phyloP scores from a whole-genome alignment of 2,329 filamentous ascomycete genomes.

The Paradendryphiella salina region DNA sequence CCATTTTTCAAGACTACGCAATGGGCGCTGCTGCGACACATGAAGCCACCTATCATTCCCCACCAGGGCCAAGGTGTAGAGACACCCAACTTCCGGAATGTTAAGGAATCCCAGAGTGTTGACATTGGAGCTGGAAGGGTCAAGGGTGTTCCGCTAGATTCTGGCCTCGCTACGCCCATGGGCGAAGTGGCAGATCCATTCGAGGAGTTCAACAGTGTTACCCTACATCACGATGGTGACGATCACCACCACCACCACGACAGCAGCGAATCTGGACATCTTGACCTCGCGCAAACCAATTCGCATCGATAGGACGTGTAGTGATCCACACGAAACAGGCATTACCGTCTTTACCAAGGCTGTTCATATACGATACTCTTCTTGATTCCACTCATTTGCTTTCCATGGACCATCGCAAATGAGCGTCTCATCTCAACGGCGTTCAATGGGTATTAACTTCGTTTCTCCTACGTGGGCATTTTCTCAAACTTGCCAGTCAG shows the following conservation, averaged over 20 bases:
- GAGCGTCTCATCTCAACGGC: slow-evolving; percentile 24
- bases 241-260: slow-evolving; percentile 59
- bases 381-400: slow-evolving; percentile 39
- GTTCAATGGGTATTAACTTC: slow-evolving; percentile 20
- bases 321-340: background rate
- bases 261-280: slow-evolving; percentile 22
- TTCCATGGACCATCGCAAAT: slow-evolving; percentile 21
- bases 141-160: slow-evolving; percentile 85
- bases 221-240: slow-evolving; percentile 93
- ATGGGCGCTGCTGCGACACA: slow-evolving; percentile 95
- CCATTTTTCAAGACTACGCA: slow-evolving; percentile 95
- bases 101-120: slow-evolving; percentile 95
- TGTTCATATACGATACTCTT: slow-evolving; percentile 24
- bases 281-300: slow-evolving; percentile 27
- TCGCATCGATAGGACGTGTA: slow-evolving; percentile 26
- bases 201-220: slow-evolving; percentile 98
- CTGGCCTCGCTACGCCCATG: slow-evolving; percentile 80
- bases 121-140: slow-evolving; percentile 65
- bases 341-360: slow-evolving; percentile 18
- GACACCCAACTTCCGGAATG: slow-evolving; percentile 95
- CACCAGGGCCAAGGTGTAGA: slow-evolving; percentile 88
- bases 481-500: slow-evolving; percentile 1
- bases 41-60: slow-evolving; percentile 96
- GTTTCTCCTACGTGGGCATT: slow-evolving; percentile 4
- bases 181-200: slow-evolving; percentile 86